Evolutionary conservation across 805 yeast genomes (phyloP), one percentile per base, ranked within the genome.

Genomic region (Cyberlindnera galapagoensis): DNA sequence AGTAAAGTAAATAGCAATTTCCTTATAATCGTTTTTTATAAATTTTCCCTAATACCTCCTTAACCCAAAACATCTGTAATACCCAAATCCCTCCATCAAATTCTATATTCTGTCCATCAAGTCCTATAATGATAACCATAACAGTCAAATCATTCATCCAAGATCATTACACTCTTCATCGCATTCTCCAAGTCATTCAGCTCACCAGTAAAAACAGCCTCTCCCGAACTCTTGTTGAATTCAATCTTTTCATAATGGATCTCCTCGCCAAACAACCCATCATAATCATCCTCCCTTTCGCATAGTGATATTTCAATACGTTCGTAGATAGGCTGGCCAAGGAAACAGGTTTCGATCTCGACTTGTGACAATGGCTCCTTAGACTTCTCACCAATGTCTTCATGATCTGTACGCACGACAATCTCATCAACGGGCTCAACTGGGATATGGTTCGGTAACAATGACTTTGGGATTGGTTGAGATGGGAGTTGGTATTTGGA

Each of bases 341-440:
- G 13, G 10, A 39, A 34, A 29, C 76, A 67, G 0, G 80, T 71
- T 42, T 74, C 80, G 33, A 76, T 67, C 47, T 74, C 80, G 20
- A 74, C 66, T 36, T 70, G 69, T 0, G 74, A 64, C 19, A 73
- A 49, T 4, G 70, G 69, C 2, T 36, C 24, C 17, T 34, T 30
- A 32, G 25, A 18, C 18, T 30, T 30, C 21, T 26, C 23, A 13
- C 17, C 21, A 19, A 35, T 43, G 6, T 43, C 54, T 6, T 42
- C 47, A 14, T 27, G 31, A 17, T 30, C 32, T 5, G 37, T 27
- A 29, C 49, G 48, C 10, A 36, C 43, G 11, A 42, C 39, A 17
- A 44, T 47, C 17, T 49, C 50, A 5, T 37, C 24, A 13, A 31
- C 33, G 7, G 46, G 45, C 3, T 25, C 24, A 5, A 34, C 14